phyloP scores from a whole-genome alignment of 2,329 filamentous ascomycete species.

The Penicillium corylophilum region DNA sequence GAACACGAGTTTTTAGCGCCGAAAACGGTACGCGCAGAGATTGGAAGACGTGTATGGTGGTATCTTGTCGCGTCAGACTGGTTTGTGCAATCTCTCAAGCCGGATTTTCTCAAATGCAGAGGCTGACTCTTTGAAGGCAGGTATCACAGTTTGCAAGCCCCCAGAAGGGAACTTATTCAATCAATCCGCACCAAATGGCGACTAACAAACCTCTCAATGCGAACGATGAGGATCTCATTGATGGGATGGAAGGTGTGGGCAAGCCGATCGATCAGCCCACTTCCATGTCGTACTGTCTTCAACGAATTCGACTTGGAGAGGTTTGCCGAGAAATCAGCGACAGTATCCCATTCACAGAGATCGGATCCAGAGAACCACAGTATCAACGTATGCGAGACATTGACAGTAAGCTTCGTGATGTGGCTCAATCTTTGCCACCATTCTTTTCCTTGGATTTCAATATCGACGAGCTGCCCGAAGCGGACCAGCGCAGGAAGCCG shows the following conservation, averaged over 20 bases:
- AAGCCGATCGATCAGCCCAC: conserved; percentile 32
- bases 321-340: conserved; percentile 41
- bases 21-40: conserved; percentile 33
- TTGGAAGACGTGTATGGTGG: conserved; percentile 44
- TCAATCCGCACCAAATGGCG: conserved; percentile 40
- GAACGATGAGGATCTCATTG: conserved; percentile 36
- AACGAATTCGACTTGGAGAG: conserved; percentile 35
- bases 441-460: conserved; percentile 32
- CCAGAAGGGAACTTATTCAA: conserved; percentile 38
- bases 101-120: neutral
- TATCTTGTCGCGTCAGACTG: conserved; percentile 41
- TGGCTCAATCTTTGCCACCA: conserved; percentile 31
- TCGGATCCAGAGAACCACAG: conserved; percentile 15
- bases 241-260: conserved; percentile 23
- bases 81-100: conserved; percentile 15
- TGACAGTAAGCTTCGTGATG: conserved; percentile 32
- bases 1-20: conserved; percentile 16
- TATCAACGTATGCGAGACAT: conserved; percentile 36
- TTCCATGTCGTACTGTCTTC: conserved; percentile 41
- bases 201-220: conserved; percentile 38
- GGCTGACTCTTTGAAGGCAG: conserved; percentile 15
- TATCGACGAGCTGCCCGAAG: conserved; percentile 1
- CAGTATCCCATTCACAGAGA: conserved; percentile 25
- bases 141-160: conserved; percentile 35
- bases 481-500: conserved; percentile 8